phyloP scores from a whole-genome alignment of 257 asterid species.

The Haberlea rhodopensis region DNA sequence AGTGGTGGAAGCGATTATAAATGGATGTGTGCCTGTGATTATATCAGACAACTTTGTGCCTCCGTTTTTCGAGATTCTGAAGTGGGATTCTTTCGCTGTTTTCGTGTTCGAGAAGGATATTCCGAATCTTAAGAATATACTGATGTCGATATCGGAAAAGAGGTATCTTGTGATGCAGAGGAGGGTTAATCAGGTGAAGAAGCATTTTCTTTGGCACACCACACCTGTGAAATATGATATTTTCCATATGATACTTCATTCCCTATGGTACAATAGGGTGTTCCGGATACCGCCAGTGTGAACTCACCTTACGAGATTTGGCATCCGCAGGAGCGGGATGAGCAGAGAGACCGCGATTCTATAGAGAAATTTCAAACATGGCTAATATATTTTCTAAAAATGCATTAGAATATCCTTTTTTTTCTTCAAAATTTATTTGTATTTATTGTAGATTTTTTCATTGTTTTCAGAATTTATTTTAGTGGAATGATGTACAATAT shows the following conservation, averaged over 20 bases:
- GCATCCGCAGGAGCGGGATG: no score
- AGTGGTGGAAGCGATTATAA: slow-evolving; percentile 40
- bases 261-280: slow-evolving; percentile 41
- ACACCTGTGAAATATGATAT: slow-evolving; percentile 36
- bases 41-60: slow-evolving; percentile 46
- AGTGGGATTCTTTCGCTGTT: slow-evolving; percentile 45
- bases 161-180: slow-evolving; percentile 39
- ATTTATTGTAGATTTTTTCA: no score
- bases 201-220: slow-evolving; percentile 43
- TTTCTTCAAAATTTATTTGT: no score
- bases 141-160: slow-evolving; percentile 33
- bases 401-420: no score
- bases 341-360: no score
- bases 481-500: no score
- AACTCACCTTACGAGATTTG: no score
- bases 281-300: slow-evolving; percentile 16
- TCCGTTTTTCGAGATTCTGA: slow-evolving; percentile 41
- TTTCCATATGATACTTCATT: slow-evolving; percentile 44
- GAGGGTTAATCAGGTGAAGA: slow-evolving; percentile 38
- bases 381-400: no score
- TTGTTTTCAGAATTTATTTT: no score
- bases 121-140: slow-evolving; percentile 32
- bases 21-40: slow-evolving; percentile 45
- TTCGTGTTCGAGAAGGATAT: slow-evolving; percentile 42
- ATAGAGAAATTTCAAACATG: no score